A percentile compares a stretch with the other conserved stretches of the same genome.
phyloP scores from a whole-genome alignment of 768 basidiomycete genomes.

The Pleurotus sapidus region DNA sequence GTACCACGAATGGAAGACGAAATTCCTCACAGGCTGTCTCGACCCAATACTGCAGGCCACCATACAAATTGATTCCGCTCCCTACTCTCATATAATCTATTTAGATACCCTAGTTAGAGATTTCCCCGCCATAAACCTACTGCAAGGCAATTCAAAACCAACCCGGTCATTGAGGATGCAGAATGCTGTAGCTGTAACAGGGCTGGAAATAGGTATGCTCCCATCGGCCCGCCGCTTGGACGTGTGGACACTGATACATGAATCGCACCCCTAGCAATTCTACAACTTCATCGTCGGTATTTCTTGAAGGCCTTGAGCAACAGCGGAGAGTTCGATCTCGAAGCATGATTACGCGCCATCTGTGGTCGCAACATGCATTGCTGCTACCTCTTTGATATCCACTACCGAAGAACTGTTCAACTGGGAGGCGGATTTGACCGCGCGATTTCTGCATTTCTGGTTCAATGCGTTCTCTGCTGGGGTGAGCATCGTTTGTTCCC shows the following conservation, averaged over 20 bases:
- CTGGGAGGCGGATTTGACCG: constrained; percentile 57
- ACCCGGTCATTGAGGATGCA: constrained; percentile 64
- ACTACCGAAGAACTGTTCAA: constrained; percentile 54
- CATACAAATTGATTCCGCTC: constrained; percentile 47
- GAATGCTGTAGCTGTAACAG: constrained; percentile 54
- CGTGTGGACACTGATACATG: background rate
- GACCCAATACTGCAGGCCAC: constrained; percentile 60
- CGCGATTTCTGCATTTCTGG: constrained; percentile 72
- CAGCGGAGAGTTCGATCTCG: constrained; percentile 50
- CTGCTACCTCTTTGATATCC: constrained; percentile 55
- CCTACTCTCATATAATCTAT: constrained; percentile 48
- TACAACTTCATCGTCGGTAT: constrained; percentile 66
- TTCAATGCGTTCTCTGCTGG: constrained; percentile 72
- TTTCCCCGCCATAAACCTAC: constrained; percentile 48
- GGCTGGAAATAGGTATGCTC: constrained; percentile 58
- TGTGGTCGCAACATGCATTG: constrained; percentile 64
- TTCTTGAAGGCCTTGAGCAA: constrained; percentile 65
- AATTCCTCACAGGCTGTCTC: constrained; percentile 61
- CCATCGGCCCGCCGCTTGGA: background rate
- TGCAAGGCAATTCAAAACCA: constrained; percentile 35
- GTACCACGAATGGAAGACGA: constrained; percentile 75
- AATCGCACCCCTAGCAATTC: constrained; percentile 31
- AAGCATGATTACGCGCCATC: constrained; percentile 67
- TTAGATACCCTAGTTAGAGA: constrained; percentile 56
- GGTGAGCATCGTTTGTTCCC: constrained; percentile 34